Base-by-base conservation (phyloP, 192 early-diverging fungal genomes). In the Obelidium mucronatum region DNA sequence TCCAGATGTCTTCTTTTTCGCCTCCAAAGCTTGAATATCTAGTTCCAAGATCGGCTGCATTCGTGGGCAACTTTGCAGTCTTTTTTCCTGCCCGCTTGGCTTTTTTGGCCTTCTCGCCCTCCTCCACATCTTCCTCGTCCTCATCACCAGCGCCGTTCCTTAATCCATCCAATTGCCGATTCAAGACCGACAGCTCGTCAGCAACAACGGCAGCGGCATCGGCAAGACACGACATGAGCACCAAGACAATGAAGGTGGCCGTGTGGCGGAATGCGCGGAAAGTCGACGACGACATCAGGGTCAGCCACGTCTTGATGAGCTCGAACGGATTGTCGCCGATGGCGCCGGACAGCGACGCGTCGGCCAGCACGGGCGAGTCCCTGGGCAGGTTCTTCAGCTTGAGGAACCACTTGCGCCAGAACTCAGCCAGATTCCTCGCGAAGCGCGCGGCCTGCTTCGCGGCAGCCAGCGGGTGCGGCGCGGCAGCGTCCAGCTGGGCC, bases 241-340 rank as follows among this genome's bases (percentile, higher is more conserved):
- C 81, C 31, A 98, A 86, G 22, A 92, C 86, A 0, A 89, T 84
- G 0, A 90, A 65, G 2, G 96, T 93, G 2, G 95, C 88, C 5
- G 94, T 96, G 71, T 99, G 96, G 3, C 97, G 85, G 79, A 99
- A 94, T 13, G 96, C 94, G 22, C 96, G 88, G 67, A 93, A 96
- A 1, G 90, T 69, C 1, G 94, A 93, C 36, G 91, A 91, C 36
- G 76, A 77, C 73, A 86, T 77, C 19, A 80, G 75, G 1, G 75
- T 67, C 24, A 87, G 73, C 83, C 84, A 86, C 3, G 77, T 55
- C 42, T 79, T 69, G 1, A 86, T 58, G 8, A 53, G 65, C 30
- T 89, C 80, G 56, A 84, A 42, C 8, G 39, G 36, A 26, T 19
- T 54, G 37, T 67, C 36, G 19, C 13, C 63, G 34, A 85, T 34